Evolutionary conservation across 768 basidiomycete genomes (phyloP).

Genomic region (Lactifluus pinguis): DNA sequence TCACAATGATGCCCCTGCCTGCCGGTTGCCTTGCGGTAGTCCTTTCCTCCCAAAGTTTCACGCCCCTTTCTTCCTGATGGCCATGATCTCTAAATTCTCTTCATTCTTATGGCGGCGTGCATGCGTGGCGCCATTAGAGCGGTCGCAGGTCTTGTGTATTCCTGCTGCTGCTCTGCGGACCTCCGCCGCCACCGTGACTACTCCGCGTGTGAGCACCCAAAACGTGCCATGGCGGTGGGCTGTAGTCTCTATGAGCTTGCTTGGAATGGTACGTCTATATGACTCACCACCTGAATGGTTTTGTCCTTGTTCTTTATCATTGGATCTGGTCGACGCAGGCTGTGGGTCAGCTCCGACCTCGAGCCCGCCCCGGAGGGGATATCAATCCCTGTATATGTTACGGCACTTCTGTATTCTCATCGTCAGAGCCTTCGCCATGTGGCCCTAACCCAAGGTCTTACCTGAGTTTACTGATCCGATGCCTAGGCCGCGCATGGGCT

Average conservation of each 20-base stretch:
- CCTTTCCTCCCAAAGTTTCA: background rate
- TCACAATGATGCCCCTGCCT: background rate
- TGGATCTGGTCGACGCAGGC: background rate
- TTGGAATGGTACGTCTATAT: slow-evolving; percentile 1
- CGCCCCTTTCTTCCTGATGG: background rate
- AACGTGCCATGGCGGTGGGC: background rate
- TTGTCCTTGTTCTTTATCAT: background rate
- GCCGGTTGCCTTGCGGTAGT: slow-evolving; percentile 10
- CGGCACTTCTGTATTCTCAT: background rate
- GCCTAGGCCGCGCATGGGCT: background rate
- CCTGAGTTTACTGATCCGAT: background rate
- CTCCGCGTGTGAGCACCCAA: background rate
- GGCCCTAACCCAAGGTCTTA: background rate
- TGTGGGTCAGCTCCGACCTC: background rate
- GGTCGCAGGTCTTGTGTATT: background rate
- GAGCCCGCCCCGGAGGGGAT: background rate
- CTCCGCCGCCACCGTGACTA: background rate
- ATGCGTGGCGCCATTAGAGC: background rate
- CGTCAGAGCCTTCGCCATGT: background rate
- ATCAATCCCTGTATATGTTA: background rate
- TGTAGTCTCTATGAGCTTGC: background rate
- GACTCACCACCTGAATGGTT: background rate
- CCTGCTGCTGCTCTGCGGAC: background rate
- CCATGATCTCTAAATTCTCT: slow-evolving; percentile 1
- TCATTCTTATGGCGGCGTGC: background rate